phyloP scores from a whole-genome alignment of 371 early-diverging fungal species.

The Parasitella parasitica region DNA sequence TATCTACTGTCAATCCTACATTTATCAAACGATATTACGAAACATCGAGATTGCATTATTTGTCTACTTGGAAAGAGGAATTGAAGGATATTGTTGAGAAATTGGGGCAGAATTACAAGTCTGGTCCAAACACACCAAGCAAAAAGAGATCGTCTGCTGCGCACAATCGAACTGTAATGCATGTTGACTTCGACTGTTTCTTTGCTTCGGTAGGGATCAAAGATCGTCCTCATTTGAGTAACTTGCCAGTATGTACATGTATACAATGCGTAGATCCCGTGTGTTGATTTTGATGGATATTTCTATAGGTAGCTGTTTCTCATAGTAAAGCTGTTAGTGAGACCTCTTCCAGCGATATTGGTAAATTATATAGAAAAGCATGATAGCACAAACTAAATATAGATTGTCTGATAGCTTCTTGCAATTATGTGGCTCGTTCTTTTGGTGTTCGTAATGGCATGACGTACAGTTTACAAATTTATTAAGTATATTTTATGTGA shows the following conservation, averaged over 20 bases:
- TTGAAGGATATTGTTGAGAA: slow-evolving; percentile 59
- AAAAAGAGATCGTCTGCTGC: neutral
- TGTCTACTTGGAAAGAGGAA: slow-evolving; percentile 83
- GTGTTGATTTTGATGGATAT: neutral
- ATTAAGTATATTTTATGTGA: neutral
- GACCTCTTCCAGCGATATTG: slow-evolving; percentile 44
- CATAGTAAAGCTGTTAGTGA: slow-evolving; percentile 35
- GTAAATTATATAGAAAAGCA: slow-evolving; percentile 32
- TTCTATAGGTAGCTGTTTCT: slow-evolving; percentile 39
- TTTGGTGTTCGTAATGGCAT: slow-evolving; percentile 77
- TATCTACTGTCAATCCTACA: slow-evolving; percentile 46
- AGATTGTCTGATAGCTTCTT: slow-evolving; percentile 55
- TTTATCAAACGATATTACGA: slow-evolving; percentile 77
- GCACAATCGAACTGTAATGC: slow-evolving; percentile 45
- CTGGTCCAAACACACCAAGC: slow-evolving; percentile 3
- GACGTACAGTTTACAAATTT: slow-evolving; percentile 33
- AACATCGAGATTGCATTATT: slow-evolving; percentile 80
- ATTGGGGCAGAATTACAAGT: slow-evolving; percentile 26
- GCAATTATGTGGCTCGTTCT: slow-evolving; percentile 78
- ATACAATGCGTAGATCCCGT: slow-evolving; percentile 26
- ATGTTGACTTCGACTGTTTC: slow-evolving; percentile 94
- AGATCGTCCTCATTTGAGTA: slow-evolving; percentile 61
- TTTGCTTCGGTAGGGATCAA: slow-evolving; percentile 83
- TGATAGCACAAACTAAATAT: neutral
- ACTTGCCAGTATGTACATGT: slow-evolving; percentile 61